Evolutionary conservation across 306 rosid genomes (phyloP).

Genomic region (Ammopiptanthus mongolicus): DNA sequence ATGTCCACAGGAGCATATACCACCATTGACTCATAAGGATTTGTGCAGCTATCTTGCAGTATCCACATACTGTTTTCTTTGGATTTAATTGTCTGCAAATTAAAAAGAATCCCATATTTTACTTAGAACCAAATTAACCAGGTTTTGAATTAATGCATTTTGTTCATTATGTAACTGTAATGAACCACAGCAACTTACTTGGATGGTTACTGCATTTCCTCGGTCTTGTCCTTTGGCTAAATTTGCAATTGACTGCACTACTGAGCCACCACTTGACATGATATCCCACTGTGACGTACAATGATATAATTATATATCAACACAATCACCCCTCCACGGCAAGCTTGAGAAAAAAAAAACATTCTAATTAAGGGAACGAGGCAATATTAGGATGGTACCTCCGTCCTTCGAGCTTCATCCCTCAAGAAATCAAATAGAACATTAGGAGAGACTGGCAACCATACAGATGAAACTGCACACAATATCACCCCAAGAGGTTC

Average conservation of each 20-base stretch:
- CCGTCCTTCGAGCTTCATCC: conserved; percentile 64
- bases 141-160: conserved; percentile 1
- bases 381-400: conserved; percentile 40
- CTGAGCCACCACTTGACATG: conserved; percentile 69
- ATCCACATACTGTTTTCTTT: conserved; percentile 83
- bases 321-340: not conserved
- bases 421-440: conserved; percentile 68
- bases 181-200: conserved; percentile 41
- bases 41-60: conserved; percentile 88
- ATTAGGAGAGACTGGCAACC: conserved; percentile 75
- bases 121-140: not conserved
- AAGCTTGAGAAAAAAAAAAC: not conserved
- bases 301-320: conserved; percentile 20
- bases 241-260: conserved; percentile 72
- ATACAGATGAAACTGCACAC: conserved; percentile 89
- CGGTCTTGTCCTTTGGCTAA: conserved; percentile 94
- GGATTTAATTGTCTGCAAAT: conserved; percentile 56
- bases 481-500: conserved; percentile 87
- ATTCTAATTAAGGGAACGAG: not conserved
- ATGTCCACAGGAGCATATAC: conserved; percentile 82
- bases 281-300: conserved; percentile 87
- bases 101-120: conserved; percentile 4
- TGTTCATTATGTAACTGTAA: not conserved
- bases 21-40: conserved; percentile 79
- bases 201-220: conserved; percentile 86